phyloP scores from a whole-genome alignment of 2,329 filamentous ascomycete genomes.

The Paecilomyces sp. region DNA sequence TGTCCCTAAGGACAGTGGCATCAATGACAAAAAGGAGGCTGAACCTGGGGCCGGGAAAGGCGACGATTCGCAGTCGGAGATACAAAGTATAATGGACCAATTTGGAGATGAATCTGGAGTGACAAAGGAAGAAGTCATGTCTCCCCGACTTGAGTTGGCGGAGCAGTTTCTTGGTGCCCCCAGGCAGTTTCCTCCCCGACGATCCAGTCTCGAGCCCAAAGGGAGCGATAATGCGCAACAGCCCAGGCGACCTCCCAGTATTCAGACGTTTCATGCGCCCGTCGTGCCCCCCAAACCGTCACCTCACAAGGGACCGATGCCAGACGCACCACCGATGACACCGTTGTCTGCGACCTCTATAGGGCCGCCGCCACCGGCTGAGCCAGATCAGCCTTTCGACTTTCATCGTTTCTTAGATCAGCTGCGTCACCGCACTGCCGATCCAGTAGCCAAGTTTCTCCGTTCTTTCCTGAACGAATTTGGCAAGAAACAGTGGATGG shows the following conservation, averaged over 20 bases:
- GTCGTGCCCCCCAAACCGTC: conserved; percentile 18
- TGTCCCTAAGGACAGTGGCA: conserved; percentile 20
- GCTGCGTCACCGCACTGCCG: conserved; percentile 91
- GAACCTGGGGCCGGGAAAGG: conserved; percentile 59
- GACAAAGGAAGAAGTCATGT: conserved; percentile 81
- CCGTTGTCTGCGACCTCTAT: conserved; percentile 28
- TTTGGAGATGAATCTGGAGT: conserved; percentile 71
- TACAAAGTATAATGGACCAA: conserved; percentile 96
- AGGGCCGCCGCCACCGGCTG: conserved; percentile 58
- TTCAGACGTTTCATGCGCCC: conserved; percentile 12
- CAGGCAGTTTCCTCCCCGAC: conserved; percentile 68
- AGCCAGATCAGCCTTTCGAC: conserved; percentile 84
- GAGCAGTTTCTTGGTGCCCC: conserved; percentile 65
- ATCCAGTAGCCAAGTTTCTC: conserved; percentile 91
- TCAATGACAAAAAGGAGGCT: conserved; percentile 40
- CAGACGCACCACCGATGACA: conserved; percentile 10
- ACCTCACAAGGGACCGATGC: conserved; percentile 16
- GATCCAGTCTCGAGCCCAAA: conserved; percentile 75
- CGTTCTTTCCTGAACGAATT: conserved; percentile 94
- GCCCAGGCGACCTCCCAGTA: conserved; percentile 10
- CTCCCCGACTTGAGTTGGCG: conserved; percentile 74
- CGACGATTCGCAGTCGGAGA: conserved; percentile 70
- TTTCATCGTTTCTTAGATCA: conserved; percentile 97
- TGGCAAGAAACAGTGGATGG: conserved; percentile 97
- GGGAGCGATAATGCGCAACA: conserved; percentile 25